Conservation (phyloP, 371 early-diverging fungal species). For the Syncephalastrum contaminatum region DNA sequence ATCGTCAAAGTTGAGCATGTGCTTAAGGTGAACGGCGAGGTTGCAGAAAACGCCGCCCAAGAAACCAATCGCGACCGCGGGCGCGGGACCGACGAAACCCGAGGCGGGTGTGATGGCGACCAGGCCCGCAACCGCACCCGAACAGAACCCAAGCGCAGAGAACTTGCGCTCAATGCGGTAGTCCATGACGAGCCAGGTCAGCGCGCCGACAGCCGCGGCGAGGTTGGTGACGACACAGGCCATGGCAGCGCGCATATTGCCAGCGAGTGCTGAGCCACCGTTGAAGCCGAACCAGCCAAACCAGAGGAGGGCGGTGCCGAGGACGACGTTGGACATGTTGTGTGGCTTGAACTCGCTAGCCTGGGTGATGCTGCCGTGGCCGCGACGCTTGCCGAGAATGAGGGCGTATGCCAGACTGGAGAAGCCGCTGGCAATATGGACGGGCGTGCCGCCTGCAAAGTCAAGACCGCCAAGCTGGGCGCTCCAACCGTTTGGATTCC, state of each 20-base stretch:
- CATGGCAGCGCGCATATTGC: constrained; percentile 82
- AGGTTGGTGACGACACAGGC: constrained; percentile 85
- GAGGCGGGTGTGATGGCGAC: constrained; percentile 92
- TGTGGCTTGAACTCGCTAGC: constrained; percentile 77
- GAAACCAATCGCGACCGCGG: constrained; percentile 80
- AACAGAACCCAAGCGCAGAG: constrained; percentile 88
- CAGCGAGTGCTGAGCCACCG: constrained; percentile 82
- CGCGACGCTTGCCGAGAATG: constrained; percentile 78
- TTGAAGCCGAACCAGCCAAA: constrained; percentile 89
- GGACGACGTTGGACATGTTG: constrained; percentile 85
- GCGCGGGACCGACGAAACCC: constrained; percentile 85
- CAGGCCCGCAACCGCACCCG: constrained; percentile 91
- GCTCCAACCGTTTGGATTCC: constrained; percentile 85
- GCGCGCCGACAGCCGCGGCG: constrained; percentile 79
- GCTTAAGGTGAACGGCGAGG: constrained; percentile 76
- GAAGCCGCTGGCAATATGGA: constrained; percentile 89
- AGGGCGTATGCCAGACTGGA: constrained; percentile 87
- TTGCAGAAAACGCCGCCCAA: constrained; percentile 75
- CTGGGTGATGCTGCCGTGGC: constrained; percentile 47
- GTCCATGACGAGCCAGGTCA: constrained; percentile 84
- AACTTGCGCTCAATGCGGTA: constrained; percentile 75
- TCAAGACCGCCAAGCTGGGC: constrained; percentile 71
- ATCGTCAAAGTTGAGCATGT: constrained; percentile 84
- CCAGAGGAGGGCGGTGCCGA: constrained; percentile 88
- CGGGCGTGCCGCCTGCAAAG: constrained; percentile 91